Percentiles rank a stretch among this genome's conserved stretches.
phyloP scores from a whole-genome alignment of 352 stramenopile species.

The Aphanomyces euteiches region DNA sequence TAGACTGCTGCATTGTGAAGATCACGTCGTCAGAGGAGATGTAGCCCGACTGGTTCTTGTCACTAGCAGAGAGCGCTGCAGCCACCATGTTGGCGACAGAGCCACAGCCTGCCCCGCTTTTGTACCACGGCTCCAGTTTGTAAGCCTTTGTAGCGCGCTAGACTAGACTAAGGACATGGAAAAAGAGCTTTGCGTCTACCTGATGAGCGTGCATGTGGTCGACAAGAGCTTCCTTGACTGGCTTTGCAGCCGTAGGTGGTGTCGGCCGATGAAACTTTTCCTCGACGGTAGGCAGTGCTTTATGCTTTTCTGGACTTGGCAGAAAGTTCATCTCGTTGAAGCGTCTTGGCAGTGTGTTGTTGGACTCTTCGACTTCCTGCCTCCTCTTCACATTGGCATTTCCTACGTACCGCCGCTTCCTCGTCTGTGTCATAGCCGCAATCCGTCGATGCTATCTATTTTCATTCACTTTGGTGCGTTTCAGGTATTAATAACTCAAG shows the following conservation, averaged over 20 bases:
- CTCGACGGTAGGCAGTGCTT: background rate
- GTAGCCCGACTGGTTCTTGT: slow-evolving; percentile 21
- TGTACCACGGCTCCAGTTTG: slow-evolving; percentile 23
- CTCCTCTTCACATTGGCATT: slow-evolving; percentile 20
- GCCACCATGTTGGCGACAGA: slow-evolving; percentile 14
- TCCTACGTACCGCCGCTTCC: slow-evolving; percentile 25
- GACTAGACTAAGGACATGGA: background rate
- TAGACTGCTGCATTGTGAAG: slow-evolving; percentile 6
- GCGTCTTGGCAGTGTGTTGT: slow-evolving; percentile 1
- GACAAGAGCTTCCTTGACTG: background rate
- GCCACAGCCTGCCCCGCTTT: background rate
- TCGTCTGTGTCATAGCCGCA: slow-evolving; percentile 7
- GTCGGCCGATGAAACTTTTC: too few species aligned
- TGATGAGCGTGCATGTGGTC: background rate
- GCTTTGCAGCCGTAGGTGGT: background rate
- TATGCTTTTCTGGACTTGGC: slow-evolving; percentile 9
- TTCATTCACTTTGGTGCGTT: too few species aligned
- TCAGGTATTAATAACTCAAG: too few species aligned
- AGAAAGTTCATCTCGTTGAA: slow-evolving; percentile 23
- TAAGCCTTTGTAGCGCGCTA: slow-evolving; percentile 14
- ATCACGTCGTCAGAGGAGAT: slow-evolving; percentile 16
- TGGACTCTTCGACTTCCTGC: slow-evolving; percentile 22
- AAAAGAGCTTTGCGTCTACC: background rate
- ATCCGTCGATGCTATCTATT: too few species aligned
- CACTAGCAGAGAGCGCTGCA: slow-evolving; percentile 11